Evolutionary conservation across 805 yeast species (phyloP).

Genomic region (Lachancea waltii): DNA sequence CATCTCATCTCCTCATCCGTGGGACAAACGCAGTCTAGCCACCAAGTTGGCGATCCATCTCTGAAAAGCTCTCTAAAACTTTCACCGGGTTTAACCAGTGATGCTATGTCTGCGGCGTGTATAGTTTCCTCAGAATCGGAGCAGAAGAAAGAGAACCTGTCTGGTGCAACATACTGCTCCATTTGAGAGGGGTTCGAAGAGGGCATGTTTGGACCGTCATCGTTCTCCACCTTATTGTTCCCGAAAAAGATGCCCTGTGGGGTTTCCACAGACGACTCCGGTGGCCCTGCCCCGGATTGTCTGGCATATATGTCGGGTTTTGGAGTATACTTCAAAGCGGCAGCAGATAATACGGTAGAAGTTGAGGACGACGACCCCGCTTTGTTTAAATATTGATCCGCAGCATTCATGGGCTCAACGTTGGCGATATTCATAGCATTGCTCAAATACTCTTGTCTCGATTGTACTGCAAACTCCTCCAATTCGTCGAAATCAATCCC

Average conservation of each 20-base stretch:
- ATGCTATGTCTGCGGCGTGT: slow-evolving; percentile 82
- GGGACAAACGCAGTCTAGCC: slow-evolving; percentile 92
- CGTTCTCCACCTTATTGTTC: slow-evolving; percentile 34
- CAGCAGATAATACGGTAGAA: slow-evolving; percentile 36
- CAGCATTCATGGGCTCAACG: slow-evolving; percentile 4
- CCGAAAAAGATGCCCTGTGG: slow-evolving; percentile 37
- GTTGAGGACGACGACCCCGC: slow-evolving; percentile 31
- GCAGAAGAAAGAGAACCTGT: slow-evolving; percentile 76
- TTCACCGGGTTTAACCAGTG: slow-evolving; percentile 60
- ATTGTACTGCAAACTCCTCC: slow-evolving; percentile 53
- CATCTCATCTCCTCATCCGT: slow-evolving; percentile 93
- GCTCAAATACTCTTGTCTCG: slow-evolving; percentile 13
- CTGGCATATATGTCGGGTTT: slow-evolving; percentile 7
- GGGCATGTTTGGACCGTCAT: slow-evolving; percentile 10
- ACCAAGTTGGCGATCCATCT: slow-evolving; percentile 78
- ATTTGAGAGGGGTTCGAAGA: not conserved
- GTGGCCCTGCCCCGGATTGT: not conserved
- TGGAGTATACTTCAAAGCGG: slow-evolving; percentile 63
- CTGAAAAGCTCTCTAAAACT: slow-evolving; percentile 64
- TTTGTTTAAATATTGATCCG: not conserved
- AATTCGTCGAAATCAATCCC: slow-evolving; percentile 91
- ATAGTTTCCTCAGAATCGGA: slow-evolving; percentile 80
- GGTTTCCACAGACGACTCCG: slow-evolving; percentile 1
- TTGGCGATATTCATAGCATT: slow-evolving; percentile 10
- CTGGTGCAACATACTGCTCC: slow-evolving; percentile 41